Base-by-base conservation (phyloP, 306 rosid genomes). In the Glycine soja region DNA sequence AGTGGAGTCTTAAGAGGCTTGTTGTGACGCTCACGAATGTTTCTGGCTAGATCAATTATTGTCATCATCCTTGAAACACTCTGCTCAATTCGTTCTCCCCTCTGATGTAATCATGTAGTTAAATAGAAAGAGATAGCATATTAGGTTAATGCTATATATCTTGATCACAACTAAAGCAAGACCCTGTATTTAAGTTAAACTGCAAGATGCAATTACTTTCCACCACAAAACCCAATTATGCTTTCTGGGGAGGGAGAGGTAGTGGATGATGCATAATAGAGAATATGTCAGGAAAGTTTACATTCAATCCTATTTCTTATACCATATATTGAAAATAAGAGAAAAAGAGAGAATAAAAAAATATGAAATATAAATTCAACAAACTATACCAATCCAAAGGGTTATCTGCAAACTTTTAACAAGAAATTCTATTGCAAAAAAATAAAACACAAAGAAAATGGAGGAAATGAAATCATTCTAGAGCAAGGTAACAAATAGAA, bases 61-160 rank as follows among this genome's bases (percentile, higher is more conserved):
- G 92, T 95, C 88, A 75, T 93, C 99, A 93, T 95, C 88, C 99
- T 91, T 36, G 97, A 66, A 75, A 95, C 97, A 74, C 99, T 95
- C 82, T 88, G 89, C 81, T 95, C 99, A 76, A 95, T 95, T 71
- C 97, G 88, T 75, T 90, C 97, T 46, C 88, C 99, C 84, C 91
- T 82, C 97, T 95, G 68, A 84, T 10, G 34, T 73, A 70, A 88
- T 72, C 65, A 80, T 19, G 48, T 83, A 68, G 78, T 59, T 51
- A 69, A 70, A 57, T 19, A 50, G 45, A 73, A 61, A 62, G 12
- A 81, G 12, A 40, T 45, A 54, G 74, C 53, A 62, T 79, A 70
- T 79, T 56, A 79, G 72, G 58, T 11, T 73, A 52, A 45, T 32
- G 76, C 32, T 13, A 58, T 43, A 53, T 48, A 32, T 77, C 50